Evolutionary conservation across 2,329 filamentous ascomycete species (phyloP).

Genomic region (Eutypella sp.): DNA sequence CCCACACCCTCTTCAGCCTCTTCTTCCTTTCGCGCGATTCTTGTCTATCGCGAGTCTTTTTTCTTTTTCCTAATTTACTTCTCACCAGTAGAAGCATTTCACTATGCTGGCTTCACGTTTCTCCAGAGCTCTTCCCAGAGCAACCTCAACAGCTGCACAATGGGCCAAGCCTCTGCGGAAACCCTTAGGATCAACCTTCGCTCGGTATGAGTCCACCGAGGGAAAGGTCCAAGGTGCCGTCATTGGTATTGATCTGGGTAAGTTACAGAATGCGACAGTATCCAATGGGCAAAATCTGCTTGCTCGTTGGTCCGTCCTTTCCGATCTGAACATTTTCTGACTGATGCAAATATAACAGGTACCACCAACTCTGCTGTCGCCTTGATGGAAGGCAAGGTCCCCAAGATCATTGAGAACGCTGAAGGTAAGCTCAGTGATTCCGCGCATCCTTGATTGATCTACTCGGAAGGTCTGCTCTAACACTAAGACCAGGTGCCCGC

Average conservation of each 20-base stretch:
- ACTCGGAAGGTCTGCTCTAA: slow-evolving; percentile 61
- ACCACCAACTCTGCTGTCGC: slow-evolving; percentile 98
- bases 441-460: slow-evolving; percentile 95
- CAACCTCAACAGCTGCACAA: slow-evolving; percentile 63
- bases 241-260: slow-evolving; percentile 96
- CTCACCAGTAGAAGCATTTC: slow-evolving; percentile 24
- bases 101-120: slow-evolving; percentile 70
- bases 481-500: slow-evolving; percentile 59
- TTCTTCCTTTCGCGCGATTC: slow-evolving; percentile 30
- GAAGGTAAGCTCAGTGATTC: slow-evolving; percentile 70
- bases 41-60: slow-evolving; percentile 20
- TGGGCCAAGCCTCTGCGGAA: slow-evolving; percentile 63
- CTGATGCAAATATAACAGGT: slow-evolving; percentile 44
- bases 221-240: slow-evolving; percentile 91
- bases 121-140: slow-evolving; percentile 75
- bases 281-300: slow-evolving; percentile 3
- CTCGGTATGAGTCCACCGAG: slow-evolving; percentile 73
- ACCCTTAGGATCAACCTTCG: slow-evolving; percentile 67
- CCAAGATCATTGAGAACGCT: slow-evolving; percentile 96
- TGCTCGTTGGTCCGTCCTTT: slow-evolving; percentile 1
- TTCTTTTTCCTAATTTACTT: slow-evolving; percentile 28
- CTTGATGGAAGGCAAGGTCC: slow-evolving; percentile 93
- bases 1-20: slow-evolving; percentile 16
- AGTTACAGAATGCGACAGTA: slow-evolving; percentile 26
- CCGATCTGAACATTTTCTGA: slow-evolving; percentile 5